phyloP scores from a whole-genome alignment of 768 basidiomycete genomes.

The Hygrophoropsis aurantiaca region DNA sequence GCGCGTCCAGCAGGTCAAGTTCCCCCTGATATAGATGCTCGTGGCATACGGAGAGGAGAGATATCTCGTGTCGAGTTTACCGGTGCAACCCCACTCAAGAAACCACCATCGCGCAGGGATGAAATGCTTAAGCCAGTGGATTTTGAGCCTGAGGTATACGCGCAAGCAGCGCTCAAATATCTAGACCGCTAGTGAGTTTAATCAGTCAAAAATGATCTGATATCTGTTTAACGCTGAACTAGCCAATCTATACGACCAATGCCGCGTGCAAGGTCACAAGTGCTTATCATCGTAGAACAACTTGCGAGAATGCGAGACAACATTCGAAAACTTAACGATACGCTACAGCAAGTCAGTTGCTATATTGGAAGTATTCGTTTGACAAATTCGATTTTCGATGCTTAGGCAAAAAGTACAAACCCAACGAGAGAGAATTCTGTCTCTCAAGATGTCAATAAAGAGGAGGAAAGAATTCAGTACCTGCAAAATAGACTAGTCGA shows the following conservation, averaged over 20 bases:
- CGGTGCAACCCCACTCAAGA: conserved; percentile 68
- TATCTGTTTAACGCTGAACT: conserved; percentile 31
- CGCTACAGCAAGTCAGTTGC: conserved; percentile 39
- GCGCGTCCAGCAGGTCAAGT: conserved; percentile 12
- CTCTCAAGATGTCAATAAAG: conserved; percentile 32
- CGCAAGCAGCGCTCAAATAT: conserved; percentile 72
- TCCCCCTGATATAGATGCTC: conserved; percentile 31
- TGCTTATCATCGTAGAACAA: conserved; percentile 36
- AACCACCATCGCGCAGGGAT: conserved; percentile 40
- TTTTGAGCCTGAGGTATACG: conserved; percentile 73
- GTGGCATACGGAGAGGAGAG: conserved; percentile 33
- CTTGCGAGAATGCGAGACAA: conserved; percentile 36
- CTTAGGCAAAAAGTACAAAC: conserved; percentile 13
- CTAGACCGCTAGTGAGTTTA: conserved; percentile 71
- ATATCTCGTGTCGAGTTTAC: conserved; percentile 65
- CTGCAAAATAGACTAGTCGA: conserved; percentile 43
- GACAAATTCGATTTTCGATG: conserved; percentile 4
- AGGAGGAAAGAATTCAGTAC: conserved; percentile 43
- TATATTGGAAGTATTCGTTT: not conserved
- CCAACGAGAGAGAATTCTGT: conserved; percentile 15
- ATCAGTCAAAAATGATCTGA: not conserved
- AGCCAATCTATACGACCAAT: conserved; percentile 49
- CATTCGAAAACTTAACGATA: conserved; percentile 34
- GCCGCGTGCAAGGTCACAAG: conserved; percentile 48
- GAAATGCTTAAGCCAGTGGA: conserved; percentile 37